Evolutionary conservation across 2,329 filamentous ascomycete genomes (phyloP), one percentile per base, ranked within the genome.

Genomic region (Penicillium griseofulvum): DNA sequence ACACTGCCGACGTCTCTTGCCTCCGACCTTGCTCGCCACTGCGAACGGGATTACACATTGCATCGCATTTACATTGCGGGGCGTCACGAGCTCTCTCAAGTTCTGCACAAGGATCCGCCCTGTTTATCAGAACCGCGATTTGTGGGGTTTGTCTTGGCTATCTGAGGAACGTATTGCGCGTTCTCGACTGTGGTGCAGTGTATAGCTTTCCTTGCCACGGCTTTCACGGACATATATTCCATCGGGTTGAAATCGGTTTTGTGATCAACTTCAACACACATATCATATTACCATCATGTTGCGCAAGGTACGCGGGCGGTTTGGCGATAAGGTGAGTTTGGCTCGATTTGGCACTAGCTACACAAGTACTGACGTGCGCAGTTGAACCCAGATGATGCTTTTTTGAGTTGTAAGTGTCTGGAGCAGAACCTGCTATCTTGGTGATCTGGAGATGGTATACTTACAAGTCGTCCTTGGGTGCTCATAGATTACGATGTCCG

Each of bases 381-480:
- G 77, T 64, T 85, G 60, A 76, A 77, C 50, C 85, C 86, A 14
- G 86, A 89, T 61, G 86, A 88, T 74, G 82, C 85, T 34, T 89
- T 87, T 73, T 75, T 90, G 58, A 87, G 83, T 69, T 89, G 87
- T 88, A 72, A 83, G 85, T 81, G 38, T 42, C 17, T 54, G 8
- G 28, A 36, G 44, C 37, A 29, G 37, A n/a, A 36, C 33, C 33
- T 36, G 31, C 28, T 8, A 14, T 11, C 7, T 47, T 16, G 3
- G 28, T 52, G 14, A 36, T 29, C 12, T 31, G 22, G 3, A 28
- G 17, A 46, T 9, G 22, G 28, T 37, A 34, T 49, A 55, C 61
- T 65, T 47, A 65, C 55, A 22, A 28, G 37, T 41, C 17, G 42
- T 12, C 36, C 24, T 41, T 54, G 49, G 56, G 50, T 49, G 38